Conservation (phyloP, 345 rosid species). For the Passiflora organensis region DNA sequence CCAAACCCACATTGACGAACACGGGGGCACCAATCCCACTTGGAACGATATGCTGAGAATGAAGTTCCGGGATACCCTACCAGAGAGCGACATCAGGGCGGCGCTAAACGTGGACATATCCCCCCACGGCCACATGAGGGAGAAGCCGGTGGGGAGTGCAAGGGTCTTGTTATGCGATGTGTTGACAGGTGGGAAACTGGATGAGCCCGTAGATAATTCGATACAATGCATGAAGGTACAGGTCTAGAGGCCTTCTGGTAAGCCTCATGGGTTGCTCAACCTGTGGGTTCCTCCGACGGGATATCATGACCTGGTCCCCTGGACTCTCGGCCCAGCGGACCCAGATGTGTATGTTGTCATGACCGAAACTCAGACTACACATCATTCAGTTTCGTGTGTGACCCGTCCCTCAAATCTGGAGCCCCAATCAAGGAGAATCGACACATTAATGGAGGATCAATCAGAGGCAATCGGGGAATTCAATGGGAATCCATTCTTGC, state of each 20-base stretch:
- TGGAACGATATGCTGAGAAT: conserved; percentile 19
- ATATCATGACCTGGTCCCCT: too few species aligned
- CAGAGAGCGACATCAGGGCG: conserved; percentile 5
- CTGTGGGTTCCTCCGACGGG: conserved; percentile 18
- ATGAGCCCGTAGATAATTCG: conserved; percentile 7
- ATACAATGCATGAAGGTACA: conserved; percentile 17
- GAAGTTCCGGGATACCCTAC: neutral
- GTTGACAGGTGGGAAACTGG: conserved; percentile 7
- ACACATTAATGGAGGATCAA: too few species aligned
- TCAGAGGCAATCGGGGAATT: too few species aligned
- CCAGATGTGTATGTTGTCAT: too few species aligned
- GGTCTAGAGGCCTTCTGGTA: conserved; percentile 17
- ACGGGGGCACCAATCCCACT: conserved; percentile 8
- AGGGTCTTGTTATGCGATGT: conserved; percentile 15
- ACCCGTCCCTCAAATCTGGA: too few species aligned
- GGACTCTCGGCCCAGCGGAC: too few species aligned
- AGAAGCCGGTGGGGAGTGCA: conserved; percentile 13
- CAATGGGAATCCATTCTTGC: too few species aligned
- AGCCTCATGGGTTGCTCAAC: conserved; percentile 11
- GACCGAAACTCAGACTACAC: too few species aligned
- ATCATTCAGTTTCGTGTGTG: too few species aligned
- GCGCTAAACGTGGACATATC: conserved; percentile 14
- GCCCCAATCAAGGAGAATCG: too few species aligned
- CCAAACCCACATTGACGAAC: conserved; percentile 12
- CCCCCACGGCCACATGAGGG: conserved; percentile 13